A percentile compares a stretch with the other conserved stretches of the same genome.
Evolutionary conservation across 768 basidiomycete genomes (phyloP).

Genomic region (Kwoniella pini): DNA sequence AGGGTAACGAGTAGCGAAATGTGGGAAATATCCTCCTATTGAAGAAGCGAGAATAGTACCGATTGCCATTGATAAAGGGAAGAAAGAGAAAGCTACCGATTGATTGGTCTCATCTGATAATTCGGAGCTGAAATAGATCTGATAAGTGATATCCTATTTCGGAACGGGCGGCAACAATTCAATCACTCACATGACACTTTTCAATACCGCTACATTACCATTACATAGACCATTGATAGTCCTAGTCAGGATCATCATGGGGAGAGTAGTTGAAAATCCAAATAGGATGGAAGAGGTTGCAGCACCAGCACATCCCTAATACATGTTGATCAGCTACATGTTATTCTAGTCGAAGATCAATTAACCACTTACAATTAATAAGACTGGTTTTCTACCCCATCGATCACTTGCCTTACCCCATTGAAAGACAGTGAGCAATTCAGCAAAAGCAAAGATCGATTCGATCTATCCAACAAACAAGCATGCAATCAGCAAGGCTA

Average conservation of each 20-base stretch:
- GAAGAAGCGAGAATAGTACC: conserved; percentile 40
- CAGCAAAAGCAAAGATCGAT: conserved; percentile 41
- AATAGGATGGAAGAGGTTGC: conserved; percentile 38
- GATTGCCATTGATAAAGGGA: conserved; percentile 39
- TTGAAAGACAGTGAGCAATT: conserved; percentile 43
- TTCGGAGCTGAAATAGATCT: conserved; percentile 29
- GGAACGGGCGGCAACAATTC: background rate
- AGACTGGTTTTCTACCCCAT: conserved; percentile 40
- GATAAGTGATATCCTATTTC: background rate
- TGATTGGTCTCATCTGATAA: conserved; percentile 44
- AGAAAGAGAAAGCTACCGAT: conserved; percentile 41
- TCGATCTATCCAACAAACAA: conserved; percentile 29
- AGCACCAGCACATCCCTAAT: conserved; percentile 42
- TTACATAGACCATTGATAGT: conserved; percentile 38
- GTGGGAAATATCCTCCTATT: conserved; percentile 36
- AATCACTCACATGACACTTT: conserved; percentile 38
- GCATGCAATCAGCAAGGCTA: background rate
- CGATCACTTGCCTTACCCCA: conserved; percentile 42
- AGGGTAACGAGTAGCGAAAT: conserved; percentile 14
- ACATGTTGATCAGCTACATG: background rate
- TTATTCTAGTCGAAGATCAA: no score
- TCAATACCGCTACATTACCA: conserved; percentile 43
- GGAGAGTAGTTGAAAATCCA: conserved; percentile 37
- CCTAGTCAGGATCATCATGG: conserved; percentile 33
- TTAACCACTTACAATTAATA: conserved; percentile 33